Evolutionary conservation across 768 basidiomycete species (phyloP), one percentile per base, ranked within the genome.

Genomic region (Lactarius evosmus): DNA sequence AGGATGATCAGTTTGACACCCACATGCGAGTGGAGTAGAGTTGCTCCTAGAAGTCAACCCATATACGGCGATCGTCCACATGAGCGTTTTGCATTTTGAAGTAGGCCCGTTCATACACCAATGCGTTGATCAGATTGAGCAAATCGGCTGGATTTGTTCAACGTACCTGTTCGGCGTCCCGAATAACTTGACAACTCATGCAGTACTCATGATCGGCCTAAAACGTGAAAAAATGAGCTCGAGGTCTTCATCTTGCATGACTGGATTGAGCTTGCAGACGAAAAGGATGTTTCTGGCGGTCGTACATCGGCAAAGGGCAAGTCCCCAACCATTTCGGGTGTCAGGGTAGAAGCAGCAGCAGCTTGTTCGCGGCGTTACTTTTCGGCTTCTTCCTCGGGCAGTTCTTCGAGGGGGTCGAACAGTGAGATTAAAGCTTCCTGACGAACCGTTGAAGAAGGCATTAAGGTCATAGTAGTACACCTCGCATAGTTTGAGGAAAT

Each of bases 21-120:
- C 71, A 9, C 1, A 7, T 11, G 33, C 19, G 57, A 3, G 53
- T 58, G 22, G 25, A 58, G 32, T 11, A 38, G 33, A 34, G 55
- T 19, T 58, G n/a, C 40, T 80, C 89, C 65, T 70, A 95, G 89
- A 99, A 98, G 76, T 98, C 97, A 66, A 99, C 96, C 93, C 96
- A 98, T 71, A 99, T 98, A 14, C 97, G 85, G 16, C 95, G 84
- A 75, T 99, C 97, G 72, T 99, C 97, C 14, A 99, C 91, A 12
- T 98, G 79, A 0, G 98, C 97, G 70, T 98, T 98, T 74, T 98
- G 97, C 97, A 99, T 99, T 75, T 98, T 99, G 78, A 98, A 95
- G 75, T 98, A 99, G 9, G 93, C 97, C 90, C 14, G 67, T 29
- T 57, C 9, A 27, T n/a, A 33, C 7, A 33, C n/a, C 14, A 30